These are phyloP conservation scores for Daldinia caldariorum DNA, from an alignment of 495 filamentous ascomycete genomes.

Conservation along the genomic window DNA sequence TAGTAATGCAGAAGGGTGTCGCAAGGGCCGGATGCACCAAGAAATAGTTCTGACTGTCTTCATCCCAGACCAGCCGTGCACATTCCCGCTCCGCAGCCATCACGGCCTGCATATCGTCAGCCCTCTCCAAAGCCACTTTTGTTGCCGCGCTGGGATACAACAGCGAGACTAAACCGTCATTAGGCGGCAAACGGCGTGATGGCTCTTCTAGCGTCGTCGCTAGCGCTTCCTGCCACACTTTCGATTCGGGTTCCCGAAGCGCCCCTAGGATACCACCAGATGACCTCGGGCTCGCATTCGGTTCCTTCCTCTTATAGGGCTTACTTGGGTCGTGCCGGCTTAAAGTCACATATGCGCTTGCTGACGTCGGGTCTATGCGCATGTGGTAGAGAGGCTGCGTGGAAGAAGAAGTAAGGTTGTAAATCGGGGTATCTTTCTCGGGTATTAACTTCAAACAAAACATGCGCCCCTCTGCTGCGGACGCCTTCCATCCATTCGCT, in stretches of 20 bases:
- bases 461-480: slow-evolving; percentile 57
- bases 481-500: slow-evolving; percentile 64
- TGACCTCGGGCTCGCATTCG: slow-evolving; percentile 30
- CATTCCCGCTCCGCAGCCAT: slow-evolving; percentile 76
- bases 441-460: slow-evolving; percentile 62
- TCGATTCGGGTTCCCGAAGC: slow-evolving; percentile 54
- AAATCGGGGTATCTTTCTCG: slow-evolving; percentile 60
- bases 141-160: slow-evolving; percentile 76
- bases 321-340: slow-evolving; percentile 65
- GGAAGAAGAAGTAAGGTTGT: slow-evolving; percentile 60
- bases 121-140: slow-evolving; percentile 73
- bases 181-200: slow-evolving; percentile 64
- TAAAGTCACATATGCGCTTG: slow-evolving; percentile 62
- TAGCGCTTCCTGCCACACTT: slow-evolving; percentile 65
- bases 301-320: slow-evolving; percentile 50
- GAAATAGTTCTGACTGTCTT: slow-evolving; percentile 69
- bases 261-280: slow-evolving; percentile 49
- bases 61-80: slow-evolving; percentile 76
- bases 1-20: slow-evolving; percentile 65
- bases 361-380: slow-evolving; percentile 63
- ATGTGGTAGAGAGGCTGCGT: slow-evolving; percentile 63
- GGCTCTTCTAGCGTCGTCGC: slow-evolving; percentile 68
- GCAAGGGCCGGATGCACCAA: slow-evolving; percentile 75
- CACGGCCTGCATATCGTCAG: slow-evolving; percentile 67
- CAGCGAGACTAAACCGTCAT: slow-evolving; percentile 76